A percentile compares a stretch with the other conserved stretches of the same genome.
Conservation (phyloP, 2,329 filamentous ascomycete species). For the Emericellopsis cladophorae region DNA sequence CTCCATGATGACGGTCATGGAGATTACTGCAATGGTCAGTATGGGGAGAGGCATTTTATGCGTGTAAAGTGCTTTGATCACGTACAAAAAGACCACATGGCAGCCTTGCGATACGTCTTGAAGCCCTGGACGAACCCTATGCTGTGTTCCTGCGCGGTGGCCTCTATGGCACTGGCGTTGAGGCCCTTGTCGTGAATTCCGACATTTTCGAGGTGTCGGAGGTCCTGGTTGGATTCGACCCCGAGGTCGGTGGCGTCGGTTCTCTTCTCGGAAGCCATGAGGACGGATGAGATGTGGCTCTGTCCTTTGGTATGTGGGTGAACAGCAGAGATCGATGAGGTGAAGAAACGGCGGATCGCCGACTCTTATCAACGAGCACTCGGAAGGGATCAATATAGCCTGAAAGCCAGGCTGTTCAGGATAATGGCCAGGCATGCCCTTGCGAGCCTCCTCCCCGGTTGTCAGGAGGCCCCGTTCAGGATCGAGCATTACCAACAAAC, state of each 20-base stretch:
- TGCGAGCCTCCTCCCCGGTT: too few relatives aligned
- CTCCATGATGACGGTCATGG: conserved; percentile 34
- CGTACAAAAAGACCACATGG: conserved; percentile 25
- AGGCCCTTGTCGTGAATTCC: conserved; percentile 22
- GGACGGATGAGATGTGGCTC: too few relatives aligned
- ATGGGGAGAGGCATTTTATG: neutral
- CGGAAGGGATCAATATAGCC: too few relatives aligned
- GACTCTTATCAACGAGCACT: too few relatives aligned
- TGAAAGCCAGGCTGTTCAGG: too few relatives aligned
- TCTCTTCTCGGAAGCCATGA: conserved; percentile 2
- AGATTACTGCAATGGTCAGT: conserved; percentile 17
- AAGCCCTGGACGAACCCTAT: conserved; percentile 18
- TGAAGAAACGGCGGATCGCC: too few relatives aligned
- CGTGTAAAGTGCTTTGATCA: neutral
- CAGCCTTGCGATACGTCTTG: conserved; percentile 25
- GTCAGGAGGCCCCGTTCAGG: too few relatives aligned
- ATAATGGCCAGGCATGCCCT: too few relatives aligned
- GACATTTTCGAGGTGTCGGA: conserved; percentile 17
- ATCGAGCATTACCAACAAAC: too few relatives aligned
- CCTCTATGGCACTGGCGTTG: conserved; percentile 20
- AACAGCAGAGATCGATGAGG: too few relatives aligned
- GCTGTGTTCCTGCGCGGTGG: conserved; percentile 23
- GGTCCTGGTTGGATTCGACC: conserved; percentile 11
- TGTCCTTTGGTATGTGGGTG: too few relatives aligned
- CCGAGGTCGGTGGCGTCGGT: conserved; percentile 12